phyloP scores from a whole-genome alignment of 495 filamentous ascomycete genomes.

The Xylaria castorea region DNA sequence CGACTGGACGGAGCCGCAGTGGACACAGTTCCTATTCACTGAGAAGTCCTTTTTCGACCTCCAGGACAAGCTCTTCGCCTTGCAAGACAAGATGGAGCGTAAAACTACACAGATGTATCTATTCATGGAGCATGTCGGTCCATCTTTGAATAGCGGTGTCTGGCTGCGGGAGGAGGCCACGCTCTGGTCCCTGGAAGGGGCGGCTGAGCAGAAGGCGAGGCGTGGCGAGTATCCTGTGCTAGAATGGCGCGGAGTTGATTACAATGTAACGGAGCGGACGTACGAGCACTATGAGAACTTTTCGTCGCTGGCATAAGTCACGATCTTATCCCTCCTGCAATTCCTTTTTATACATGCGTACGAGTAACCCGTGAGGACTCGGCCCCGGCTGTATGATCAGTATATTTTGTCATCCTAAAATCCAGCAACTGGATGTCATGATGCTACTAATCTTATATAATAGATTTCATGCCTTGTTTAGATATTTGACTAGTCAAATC shows the following conservation, averaged over 20 bases:
- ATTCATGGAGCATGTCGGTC: background rate
- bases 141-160: background rate
- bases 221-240: background rate
- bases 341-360: background rate
- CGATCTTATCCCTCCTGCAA: background rate
- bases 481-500: background rate
- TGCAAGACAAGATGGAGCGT: conserved; percentile 22
- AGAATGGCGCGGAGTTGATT: conserved; percentile 23
- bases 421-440: background rate
- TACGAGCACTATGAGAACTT: background rate
- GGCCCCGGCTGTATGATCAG: background rate
- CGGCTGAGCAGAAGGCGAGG: background rate
- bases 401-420: background rate
- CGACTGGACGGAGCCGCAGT: conserved; percentile 23
- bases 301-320: background rate
- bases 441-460: background rate
- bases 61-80: background rate
- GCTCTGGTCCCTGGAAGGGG: background rate
- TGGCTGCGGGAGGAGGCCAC: background rate
- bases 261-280: background rate
- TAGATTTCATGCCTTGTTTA: background rate
- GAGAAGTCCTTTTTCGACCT: conserved; percentile 25
- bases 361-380: background rate
- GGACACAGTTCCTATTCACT: conserved; percentile 5
- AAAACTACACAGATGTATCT: conserved; percentile 20